phyloP scores from a whole-genome alignment of 2,329 filamentous ascomycete species.

The Colletotrichum sojae region DNA sequence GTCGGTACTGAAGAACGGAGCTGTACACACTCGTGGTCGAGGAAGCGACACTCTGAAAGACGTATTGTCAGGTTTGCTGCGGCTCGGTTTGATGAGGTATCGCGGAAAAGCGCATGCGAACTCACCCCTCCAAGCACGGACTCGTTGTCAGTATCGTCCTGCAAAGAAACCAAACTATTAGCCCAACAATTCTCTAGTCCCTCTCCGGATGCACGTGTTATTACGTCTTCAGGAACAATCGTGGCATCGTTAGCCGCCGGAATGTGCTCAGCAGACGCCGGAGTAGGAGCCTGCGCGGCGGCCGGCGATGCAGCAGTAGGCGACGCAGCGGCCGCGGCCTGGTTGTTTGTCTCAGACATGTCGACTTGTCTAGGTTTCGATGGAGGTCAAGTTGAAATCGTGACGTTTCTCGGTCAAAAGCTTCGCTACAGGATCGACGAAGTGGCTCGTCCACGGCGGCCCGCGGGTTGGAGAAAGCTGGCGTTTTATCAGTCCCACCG shows the following conservation, averaged over 20 bases:
- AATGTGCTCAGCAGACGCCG: background rate
- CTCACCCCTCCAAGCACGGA: background rate
- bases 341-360: background rate
- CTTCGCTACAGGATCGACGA: no score
- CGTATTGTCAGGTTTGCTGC: background rate
- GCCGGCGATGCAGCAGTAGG: background rate
- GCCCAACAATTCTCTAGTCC: no score
- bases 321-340: background rate
- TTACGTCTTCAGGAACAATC: background rate
- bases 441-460: background rate
- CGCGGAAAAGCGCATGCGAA: no score
- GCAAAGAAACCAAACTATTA: no score
- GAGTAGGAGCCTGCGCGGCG: background rate
- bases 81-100: no score
- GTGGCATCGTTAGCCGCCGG: background rate
- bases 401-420: no score
- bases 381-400: no score
- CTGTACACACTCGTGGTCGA: background rate
- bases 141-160: background rate
- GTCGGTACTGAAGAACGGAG: slow-evolving; percentile 46
- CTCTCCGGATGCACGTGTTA: no score
- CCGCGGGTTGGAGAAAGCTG: slow-evolving; percentile 4
- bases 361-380: no score
- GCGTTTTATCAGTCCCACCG: background rate
- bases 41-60: background rate